Percentiles rank a stretch among this genome's conserved stretches.
Conservation (phyloP, 345 rosid genomes). For the Rhodamnia argentea region DNA sequence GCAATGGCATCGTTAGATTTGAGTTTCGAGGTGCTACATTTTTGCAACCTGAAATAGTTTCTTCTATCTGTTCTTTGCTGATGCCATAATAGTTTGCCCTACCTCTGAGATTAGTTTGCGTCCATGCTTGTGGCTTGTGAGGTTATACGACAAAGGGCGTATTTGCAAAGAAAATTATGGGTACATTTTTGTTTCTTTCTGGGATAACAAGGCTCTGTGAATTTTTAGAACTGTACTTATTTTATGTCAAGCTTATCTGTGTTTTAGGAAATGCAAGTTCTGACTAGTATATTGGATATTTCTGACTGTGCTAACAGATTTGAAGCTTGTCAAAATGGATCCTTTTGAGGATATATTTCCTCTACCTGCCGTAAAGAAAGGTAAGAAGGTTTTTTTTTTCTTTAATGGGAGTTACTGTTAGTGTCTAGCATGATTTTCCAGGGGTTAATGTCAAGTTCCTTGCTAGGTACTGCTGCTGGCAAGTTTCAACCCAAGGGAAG, state of each 20-base stretch:
- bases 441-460: constrained; percentile 2
- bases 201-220: neutral
- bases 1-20: neutral
- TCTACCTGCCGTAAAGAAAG: constrained; percentile 9
- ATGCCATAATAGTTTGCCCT: neutral
- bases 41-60: neutral
- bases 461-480: constrained; percentile 18
- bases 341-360: constrained; percentile 19
- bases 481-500: constrained; percentile 39
- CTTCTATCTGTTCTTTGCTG: neutral
- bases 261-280: neutral
- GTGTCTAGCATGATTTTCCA: neutral
- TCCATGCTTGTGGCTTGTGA: neutral
- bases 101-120: neutral
- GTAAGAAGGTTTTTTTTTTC: constrained; percentile 1
- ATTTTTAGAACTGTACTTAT: neutral
- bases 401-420: neutral
- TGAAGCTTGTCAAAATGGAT: constrained; percentile 1
- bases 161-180: neutral
- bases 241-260: neutral
- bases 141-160: neutral
- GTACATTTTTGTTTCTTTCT: neutral
- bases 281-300: neutral
- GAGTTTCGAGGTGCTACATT: neutral
- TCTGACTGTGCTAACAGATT: neutral